Base-by-base conservation (phyloP, 1,284 basidiomycete genomes). In the Mycosarcoma maydis region DNA sequence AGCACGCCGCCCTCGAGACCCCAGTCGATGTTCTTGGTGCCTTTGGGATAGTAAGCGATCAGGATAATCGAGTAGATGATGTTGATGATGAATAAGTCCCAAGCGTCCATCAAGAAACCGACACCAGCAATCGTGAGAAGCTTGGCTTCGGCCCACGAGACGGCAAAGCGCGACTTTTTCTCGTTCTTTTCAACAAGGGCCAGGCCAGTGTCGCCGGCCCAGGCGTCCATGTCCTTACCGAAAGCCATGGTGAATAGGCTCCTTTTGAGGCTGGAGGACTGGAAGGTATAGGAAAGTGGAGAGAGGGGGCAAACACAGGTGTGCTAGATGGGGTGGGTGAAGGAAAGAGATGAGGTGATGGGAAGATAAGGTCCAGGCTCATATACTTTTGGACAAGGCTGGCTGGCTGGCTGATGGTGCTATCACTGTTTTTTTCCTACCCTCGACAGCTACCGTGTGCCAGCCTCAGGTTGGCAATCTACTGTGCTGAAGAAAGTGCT, bases 51-150 rank as follows among this genome's bases (percentile, higher is more conserved):
- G 66, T 78, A 78, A 48, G 73, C 73, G 44, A 69, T 45, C 32
- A 78, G 68, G 50, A 76, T 66, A 72, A 78, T 73, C 20, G 76
- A 47, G 61, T 78, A 77, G 56, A 77, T 76, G 50, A 78, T 65
- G 70, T 78, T 78, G 71, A 78, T 72, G 57, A 78, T 77, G 71
- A 78, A 78, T 17, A 78, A 56, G 34, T 78, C 76, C 65, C 76
- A 78, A 23, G 74, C 74, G 54, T 78, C 76, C 74, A 78, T 75
- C 41, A 78, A 58, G 73, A 78, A 78, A 67, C 76, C 76, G 29
- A 77, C 76, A 74, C 75, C 75, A 27, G 76, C 75, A 44, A 78
- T 75, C 61, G 59, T 51, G 56, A 78, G 73, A 6, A 78, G 68
- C 65, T 78, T 78, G 42, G 62, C 55, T 61, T 78, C 76, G 33